Evolutionary conservation across 169 alveolate genomes (phyloP).

Genomic region (Plasmodium gaboni): DNA sequence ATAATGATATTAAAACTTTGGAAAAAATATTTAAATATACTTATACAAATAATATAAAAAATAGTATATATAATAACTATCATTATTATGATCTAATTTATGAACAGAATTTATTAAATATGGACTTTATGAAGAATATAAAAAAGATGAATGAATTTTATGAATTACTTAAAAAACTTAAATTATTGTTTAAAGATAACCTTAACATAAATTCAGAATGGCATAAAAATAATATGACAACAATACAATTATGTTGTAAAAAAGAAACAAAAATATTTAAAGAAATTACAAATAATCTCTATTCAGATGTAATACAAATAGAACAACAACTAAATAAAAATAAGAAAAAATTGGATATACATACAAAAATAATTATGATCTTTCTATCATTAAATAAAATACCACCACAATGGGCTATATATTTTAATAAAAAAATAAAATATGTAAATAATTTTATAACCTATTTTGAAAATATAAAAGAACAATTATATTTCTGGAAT

Average conservation of each 20-base stretch:
- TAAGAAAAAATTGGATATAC: constrained; percentile 30
- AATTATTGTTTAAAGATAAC: constrained; percentile 33
- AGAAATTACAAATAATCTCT: constrained; percentile 36
- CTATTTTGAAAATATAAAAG: constrained; percentile 58
- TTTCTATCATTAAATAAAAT: constrained; percentile 31
- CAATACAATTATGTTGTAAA: constrained; percentile 56
- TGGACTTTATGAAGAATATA: constrained; percentile 44
- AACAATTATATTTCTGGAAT: constrained; percentile 73
- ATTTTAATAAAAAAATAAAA: constrained; percentile 68
- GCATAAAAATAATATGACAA: constrained; percentile 34
- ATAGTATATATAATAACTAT: too few relatives aligned
- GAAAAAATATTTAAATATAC: too few relatives aligned
- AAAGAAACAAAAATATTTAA: constrained; percentile 52
- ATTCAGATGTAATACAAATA: constrained; percentile 36
- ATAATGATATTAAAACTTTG: background rate
- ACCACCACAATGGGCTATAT: constrained; percentile 36
- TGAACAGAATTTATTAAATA: background rate
- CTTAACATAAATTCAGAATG: constrained; percentile 44
- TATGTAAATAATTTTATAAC: constrained; percentile 36
- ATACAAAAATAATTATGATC: constrained; percentile 39
- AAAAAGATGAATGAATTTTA: constrained; percentile 65
- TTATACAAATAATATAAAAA: background rate
- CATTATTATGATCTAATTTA: too few relatives aligned
- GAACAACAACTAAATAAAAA: constrained; percentile 67
- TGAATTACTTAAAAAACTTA: constrained; percentile 61